phyloP scores from a whole-genome alignment of 345 rosid species.

The Arabis alpina region DNA sequence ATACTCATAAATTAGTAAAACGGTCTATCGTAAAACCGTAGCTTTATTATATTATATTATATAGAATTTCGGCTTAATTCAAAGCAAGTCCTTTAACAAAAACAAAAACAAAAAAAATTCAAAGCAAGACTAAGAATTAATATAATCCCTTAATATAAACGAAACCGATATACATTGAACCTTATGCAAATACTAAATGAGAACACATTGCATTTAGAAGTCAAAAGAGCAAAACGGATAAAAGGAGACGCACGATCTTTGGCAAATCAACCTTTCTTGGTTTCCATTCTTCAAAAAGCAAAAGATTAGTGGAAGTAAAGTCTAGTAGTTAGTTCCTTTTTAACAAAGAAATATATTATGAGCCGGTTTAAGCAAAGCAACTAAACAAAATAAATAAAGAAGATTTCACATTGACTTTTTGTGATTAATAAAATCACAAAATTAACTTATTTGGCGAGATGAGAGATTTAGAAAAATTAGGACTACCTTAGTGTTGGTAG shows the following conservation, averaged over 20 bases:
- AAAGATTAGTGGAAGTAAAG: slow-evolving; percentile 18
- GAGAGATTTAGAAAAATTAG: not conserved
- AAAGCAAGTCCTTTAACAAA: not conserved
- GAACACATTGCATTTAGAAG: slow-evolving; percentile 31
- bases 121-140: not conserved
- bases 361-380: slow-evolving; percentile 24
- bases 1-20: not conserved
- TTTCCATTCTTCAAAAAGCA: not conserved
- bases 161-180: slow-evolving; percentile 31
- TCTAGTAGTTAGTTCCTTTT: slow-evolving; percentile 8
- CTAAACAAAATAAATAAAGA: not conserved
- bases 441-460: not conserved
- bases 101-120: too few relatives aligned
- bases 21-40: not conserved
- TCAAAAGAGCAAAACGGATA: slow-evolving; percentile 25
- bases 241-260: slow-evolving; percentile 34
- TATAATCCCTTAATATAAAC: not conserved
- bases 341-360: slow-evolving; percentile 12
- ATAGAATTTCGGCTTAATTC: not conserved
- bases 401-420: slow-evolving; percentile 31
- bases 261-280: slow-evolving; percentile 29
- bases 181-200: slow-evolving; percentile 4
- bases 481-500: not conserved
- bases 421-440: not conserved
- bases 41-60: not conserved